phyloP scores from a whole-genome alignment of 2,329 filamentous ascomycete species.

The Erysiphe pulchra region DNA sequence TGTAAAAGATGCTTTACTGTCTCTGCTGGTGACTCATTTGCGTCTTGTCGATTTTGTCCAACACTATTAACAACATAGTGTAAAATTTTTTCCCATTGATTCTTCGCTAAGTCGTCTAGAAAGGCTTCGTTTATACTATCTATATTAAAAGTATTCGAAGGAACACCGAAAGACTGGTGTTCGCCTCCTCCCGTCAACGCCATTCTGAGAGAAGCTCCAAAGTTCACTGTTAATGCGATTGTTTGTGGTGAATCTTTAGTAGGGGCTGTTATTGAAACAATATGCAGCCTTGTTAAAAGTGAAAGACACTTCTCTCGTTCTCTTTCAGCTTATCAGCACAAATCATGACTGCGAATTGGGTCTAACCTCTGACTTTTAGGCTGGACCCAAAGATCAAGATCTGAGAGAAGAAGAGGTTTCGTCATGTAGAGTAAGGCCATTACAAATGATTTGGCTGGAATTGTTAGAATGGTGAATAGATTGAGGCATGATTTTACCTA shows the following conservation, averaged over 20 bases:
- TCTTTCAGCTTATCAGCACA: constrained; percentile 16
- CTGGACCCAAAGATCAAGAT: constrained; percentile 70
- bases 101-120: constrained; percentile 63
- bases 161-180: constrained; percentile 76
- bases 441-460: constrained; percentile 69
- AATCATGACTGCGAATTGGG: not conserved
- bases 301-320: constrained; percentile 66
- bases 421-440: constrained; percentile 89
- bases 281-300: constrained; percentile 65
- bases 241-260: constrained; percentile 39
- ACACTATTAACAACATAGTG: constrained; percentile 80
- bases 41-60: constrained; percentile 23
- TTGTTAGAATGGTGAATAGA: not conserved
- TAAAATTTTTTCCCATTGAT: constrained; percentile 85
- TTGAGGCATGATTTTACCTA: constrained; percentile 30
- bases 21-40: constrained; percentile 32
- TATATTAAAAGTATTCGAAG: constrained; percentile 37
- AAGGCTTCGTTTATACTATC: constrained; percentile 40
- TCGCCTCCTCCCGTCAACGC: constrained; percentile 70
- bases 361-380: constrained; percentile 31
- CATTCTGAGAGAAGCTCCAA: constrained; percentile 58
- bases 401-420: constrained; percentile 47
- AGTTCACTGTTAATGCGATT: constrained; percentile 56
- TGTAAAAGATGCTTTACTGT: constrained; percentile 69
- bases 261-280: constrained; percentile 39